Percentiles rank a stretch among this genome's conserved stretches.
phyloP scores from a whole-genome alignment of 2,329 filamentous ascomycete species.

The Epicoccum nigrum region DNA sequence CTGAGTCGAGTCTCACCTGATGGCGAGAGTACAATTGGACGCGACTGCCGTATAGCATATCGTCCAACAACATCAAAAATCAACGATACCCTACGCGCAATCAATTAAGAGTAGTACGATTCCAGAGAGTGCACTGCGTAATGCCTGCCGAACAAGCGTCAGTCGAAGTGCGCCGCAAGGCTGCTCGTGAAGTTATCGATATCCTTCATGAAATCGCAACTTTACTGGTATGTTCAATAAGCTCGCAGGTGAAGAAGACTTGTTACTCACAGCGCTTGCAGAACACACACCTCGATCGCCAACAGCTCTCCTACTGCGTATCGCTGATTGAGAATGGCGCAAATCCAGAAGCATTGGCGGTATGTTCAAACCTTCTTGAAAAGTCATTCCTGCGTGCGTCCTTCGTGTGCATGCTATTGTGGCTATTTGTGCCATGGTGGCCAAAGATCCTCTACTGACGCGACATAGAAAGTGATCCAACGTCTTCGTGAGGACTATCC shows the following conservation, averaged over 20 bases:
- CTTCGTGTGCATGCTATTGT: not conserved
- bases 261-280: slow-evolving; percentile 47
- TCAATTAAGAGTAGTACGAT: not conserved
- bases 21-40: not conserved
- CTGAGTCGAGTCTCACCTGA: slow-evolving; percentile 2
- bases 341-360: slow-evolving; percentile 91
- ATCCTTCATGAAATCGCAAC: slow-evolving; percentile 86
- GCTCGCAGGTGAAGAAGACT: not conserved
- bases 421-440: no score
- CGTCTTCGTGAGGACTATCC: slow-evolving; percentile 53
- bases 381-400: no score
- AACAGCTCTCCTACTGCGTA: slow-evolving; percentile 91
- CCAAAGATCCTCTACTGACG: not conserved
- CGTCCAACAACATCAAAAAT: slow-evolving; percentile 1
- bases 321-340: slow-evolving; percentile 97
- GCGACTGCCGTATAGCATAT: not conserved
- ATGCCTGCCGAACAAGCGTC: slow-evolving; percentile 36
- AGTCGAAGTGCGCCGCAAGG: slow-evolving; percentile 66
- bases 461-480: slow-evolving; percentile 53
- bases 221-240: slow-evolving; percentile 69
- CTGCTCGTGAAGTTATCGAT: slow-evolving; percentile 79
- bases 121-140: no score
- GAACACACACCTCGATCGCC: slow-evolving; percentile 93
- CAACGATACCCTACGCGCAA: not conserved
- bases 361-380: slow-evolving; percentile 57